phyloP scores from a whole-genome alignment of 352 stramenopile species.

The Pythium brassicae region DNA sequence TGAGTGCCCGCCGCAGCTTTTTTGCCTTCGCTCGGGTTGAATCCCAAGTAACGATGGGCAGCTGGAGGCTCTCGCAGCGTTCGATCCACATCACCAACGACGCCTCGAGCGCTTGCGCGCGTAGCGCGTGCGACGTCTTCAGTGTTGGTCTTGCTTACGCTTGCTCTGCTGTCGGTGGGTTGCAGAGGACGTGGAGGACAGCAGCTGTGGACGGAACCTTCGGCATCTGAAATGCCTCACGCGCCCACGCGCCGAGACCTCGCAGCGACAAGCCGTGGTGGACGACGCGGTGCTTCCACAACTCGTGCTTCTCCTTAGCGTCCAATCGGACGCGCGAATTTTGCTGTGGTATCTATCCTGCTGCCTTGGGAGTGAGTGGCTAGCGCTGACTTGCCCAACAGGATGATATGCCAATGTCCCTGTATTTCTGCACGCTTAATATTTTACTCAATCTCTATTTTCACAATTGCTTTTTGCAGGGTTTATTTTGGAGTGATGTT shows the following conservation, averaged over 20 bases:
- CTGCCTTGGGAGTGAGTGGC: not conserved
- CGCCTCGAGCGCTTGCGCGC: not conserved
- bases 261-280: not conserved
- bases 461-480: too few species aligned
- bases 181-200: not conserved
- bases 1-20: not conserved
- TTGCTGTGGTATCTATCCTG: not conserved
- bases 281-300: not conserved
- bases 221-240: not conserved
- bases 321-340: not conserved
- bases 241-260: not conserved
- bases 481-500: too few species aligned
- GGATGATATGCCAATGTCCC: too few species aligned
- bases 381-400: too few species aligned
- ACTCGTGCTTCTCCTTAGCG: not conserved
- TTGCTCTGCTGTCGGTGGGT: not conserved
- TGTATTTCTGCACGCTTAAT: too few species aligned
- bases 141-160: not conserved
- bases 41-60: not conserved
- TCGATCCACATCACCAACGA: not conserved
- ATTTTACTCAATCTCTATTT: too few species aligned
- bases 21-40: not conserved
- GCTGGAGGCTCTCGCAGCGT: not conserved
- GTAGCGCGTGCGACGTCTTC: not conserved
- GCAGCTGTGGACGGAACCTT: not conserved